phyloP scores from a whole-genome alignment of 495 filamentous ascomycete genomes.

The Aspergillus haitiensis region DNA sequence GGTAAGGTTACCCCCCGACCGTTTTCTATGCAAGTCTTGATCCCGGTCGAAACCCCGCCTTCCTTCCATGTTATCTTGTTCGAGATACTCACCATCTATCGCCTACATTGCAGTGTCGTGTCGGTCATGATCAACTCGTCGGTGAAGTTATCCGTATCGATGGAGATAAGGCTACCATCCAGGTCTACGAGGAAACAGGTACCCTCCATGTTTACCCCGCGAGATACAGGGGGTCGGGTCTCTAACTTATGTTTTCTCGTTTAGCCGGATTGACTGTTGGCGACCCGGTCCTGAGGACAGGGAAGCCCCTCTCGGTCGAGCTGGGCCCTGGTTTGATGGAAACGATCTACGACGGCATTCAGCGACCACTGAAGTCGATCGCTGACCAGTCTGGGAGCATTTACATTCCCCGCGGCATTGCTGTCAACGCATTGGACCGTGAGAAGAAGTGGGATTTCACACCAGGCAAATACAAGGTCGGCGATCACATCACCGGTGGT shows the following conservation, averaged over 20 bases:
- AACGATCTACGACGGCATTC: constrained; percentile 99
- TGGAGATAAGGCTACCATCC: constrained; percentile 91
- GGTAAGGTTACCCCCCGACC: constrained; percentile 46
- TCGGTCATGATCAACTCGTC: constrained; percentile 85
- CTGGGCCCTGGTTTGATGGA: constrained; percentile 96
- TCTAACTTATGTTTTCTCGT: constrained; percentile 16
- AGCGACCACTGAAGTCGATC: constrained; percentile 88
- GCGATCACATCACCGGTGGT: constrained; percentile 94
- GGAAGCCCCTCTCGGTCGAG: constrained; percentile 95
- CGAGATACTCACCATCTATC: constrained; percentile 17
- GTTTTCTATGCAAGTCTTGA: constrained; percentile 19
- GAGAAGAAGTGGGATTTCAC: constrained; percentile 94
- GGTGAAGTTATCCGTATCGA: constrained; percentile 99
- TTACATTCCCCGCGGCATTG: constrained; percentile 94
- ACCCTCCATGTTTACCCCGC: constrained; percentile 29
- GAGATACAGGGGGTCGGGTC: not conserved
- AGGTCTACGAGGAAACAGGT: constrained; percentile 99
- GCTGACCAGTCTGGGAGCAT: constrained; percentile 75
- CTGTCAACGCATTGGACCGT: constrained; percentile 83
- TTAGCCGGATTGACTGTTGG: constrained; percentile 93
- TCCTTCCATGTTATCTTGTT: constrained; percentile 7
- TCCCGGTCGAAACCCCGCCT: constrained; percentile 14
- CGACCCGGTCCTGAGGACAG: constrained; percentile 85
- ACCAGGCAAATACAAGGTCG: constrained; percentile 79
- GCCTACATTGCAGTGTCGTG: constrained; percentile 59